Evolutionary conservation across 805 yeast genomes (phyloP), one percentile per base, ranked within the genome.

Genomic region (Sugiyamaella lignohabitans): DNA sequence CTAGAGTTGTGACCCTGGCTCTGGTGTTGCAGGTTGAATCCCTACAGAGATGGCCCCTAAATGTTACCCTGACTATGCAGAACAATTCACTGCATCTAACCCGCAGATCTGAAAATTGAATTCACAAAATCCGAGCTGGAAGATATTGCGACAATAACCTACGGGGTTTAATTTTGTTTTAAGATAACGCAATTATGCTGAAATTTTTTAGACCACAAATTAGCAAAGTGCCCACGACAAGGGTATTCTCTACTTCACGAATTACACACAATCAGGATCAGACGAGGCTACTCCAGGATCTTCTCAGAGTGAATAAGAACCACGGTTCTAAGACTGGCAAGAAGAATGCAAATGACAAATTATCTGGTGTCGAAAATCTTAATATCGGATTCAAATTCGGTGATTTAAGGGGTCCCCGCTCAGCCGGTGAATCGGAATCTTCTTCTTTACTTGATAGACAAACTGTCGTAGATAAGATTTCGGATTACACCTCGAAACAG

Each of bases 401-500:
- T 18, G 40, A 29, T 24, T 35, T 35, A 35, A 35, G 38, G 11
- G 38, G 17, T 35, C 38, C 38, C 11, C 38, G 35, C 3, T 4
- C 34, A n/a, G 23, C 14, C 20, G 36, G 14, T 17, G 19, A 2
- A 11, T n/a, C 16, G 5, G 18, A 4, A 5, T n/a, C 14, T 17
- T 18, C 36, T 29, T 5, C 47, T 11, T 29, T 37, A 23, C 41
- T 50, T 20, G 45, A 46, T 6, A 43, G 43, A 17, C 30, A 42
- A 37, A 24, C 45, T 10, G 50, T 51, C 3, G 50, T 51, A 34
- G 42, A 40, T 22, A 42, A 45, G 21, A 38, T 50, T 39, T 22
- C 42, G 3, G 42, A 46, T 16, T 39, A 44, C 18, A 44, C 55
- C 2, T 24, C 46, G 20, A 38, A 36, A 29, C 39, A 45, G 16